Evolutionary conservation across 352 stramenopile species (phyloP), one percentile per base, ranked within the genome.

Genomic region (Aphanomyces stellatus): DNA sequence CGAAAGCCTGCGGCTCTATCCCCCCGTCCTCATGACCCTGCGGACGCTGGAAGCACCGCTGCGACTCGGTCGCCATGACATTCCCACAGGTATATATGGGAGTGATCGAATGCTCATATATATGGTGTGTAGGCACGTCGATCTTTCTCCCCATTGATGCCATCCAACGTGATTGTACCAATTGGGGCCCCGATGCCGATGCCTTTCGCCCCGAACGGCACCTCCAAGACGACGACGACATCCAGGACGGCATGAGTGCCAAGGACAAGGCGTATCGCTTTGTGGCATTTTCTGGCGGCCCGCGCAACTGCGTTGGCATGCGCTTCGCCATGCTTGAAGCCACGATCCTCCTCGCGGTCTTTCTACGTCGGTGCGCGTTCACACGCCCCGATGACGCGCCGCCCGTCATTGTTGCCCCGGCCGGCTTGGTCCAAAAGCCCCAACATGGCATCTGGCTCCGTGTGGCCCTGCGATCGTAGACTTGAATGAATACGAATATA

Each of bases 121-220:
- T 46, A 11, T 46, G 11, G n/a, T 46, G 11, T 27, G 76, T 77
- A 28, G 85, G 81, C 28, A 77, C 75, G 1, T 75, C 79, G 13
- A 40, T 91, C 10, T 70, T 83, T n/a, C 90, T 89, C 71, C 78
- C 75, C 51, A 81, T 83, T n/a, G 93, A 80, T 75, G 82, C 63
- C 53, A 92, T 93, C 81, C 83, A 84, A 0, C 77, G 83, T 41
- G 70, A 79, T 31, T 69, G 72, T 22, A 35, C 55, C 8, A 40
- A 85, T n/a, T 92, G 85, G 83, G 80, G 79, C 28, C 10, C 31
- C 22, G 76, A 92, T 41, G 73, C 77, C 0, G 49, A 78, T 0
- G 70, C 72, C 13, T 90, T 91, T 55, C 78, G 76, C 7, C 84
- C 86, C 1, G 80, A 91, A 53, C 78, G 85, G 0, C 90, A 79